Base-by-base conservation (phyloP, 768 basidiomycete genomes). In the Russula foetens region DNA sequence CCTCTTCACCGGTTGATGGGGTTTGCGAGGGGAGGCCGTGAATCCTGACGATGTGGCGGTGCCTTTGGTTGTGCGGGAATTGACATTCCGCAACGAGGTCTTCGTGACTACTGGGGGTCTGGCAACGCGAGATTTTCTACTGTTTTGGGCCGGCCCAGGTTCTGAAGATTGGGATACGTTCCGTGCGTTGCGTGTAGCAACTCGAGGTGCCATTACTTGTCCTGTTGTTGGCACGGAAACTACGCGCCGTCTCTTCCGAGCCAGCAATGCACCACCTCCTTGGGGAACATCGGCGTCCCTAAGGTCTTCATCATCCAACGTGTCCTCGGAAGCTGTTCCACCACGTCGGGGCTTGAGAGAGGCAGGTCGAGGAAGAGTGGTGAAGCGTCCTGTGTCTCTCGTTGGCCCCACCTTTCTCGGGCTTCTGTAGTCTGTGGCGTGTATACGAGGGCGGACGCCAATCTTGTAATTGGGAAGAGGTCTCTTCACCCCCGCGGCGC, bases 401-500 rank as follows among this genome's bases (percentile, higher is more conserved):
- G 8, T 35, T 7, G 31, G 35, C 17, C 23, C 28, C 31, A 41
- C n/a, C 58, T 56, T 60, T 53, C 53, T 58, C 17, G 58, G 54
- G 39, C 51, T 58, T 44, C 45, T 48, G 44, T 50, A 39, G 4
- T 62, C 54, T 33, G 33, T 50, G 12, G 31, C 23, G 17, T 51
- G 62, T 8, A 54, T 31, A 29, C 58, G 65, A 24, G 62, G 57
- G 12, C 58, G 56, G 15, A 55, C 28, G 11, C 63, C 57, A 26
- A 41, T n/a, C 24, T 48, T 59, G 48, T 56, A 51, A 19, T 60
- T 39, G 14, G 68, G 70, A 29, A 67, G 44, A 14, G 67, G 67
- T 29, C 71, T 58, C 65, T 72, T 72, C 50, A 58, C 57, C 2
- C 71, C 69, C 11, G 67, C 68, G 3, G 70, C 59, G 11, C 66